Evolutionary conservation across 208 protist genomes (phyloP).

Genomic region (Tetramitus jugosus): DNA sequence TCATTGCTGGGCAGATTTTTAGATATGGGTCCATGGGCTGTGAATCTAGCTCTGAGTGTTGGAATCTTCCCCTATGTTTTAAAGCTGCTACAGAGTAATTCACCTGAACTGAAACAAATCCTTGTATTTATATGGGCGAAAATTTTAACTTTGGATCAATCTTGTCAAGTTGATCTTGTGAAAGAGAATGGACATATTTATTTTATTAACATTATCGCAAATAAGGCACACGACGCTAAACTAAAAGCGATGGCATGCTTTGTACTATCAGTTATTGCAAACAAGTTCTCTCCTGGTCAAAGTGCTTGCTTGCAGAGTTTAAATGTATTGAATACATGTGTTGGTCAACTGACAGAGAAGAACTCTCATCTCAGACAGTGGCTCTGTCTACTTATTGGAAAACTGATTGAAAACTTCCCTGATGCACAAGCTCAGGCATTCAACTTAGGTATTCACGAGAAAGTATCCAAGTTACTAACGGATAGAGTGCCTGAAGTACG

Average conservation of each 20-base stretch:
- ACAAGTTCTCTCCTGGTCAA: constrained; percentile 28
- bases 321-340: background rate
- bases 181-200: constrained; percentile 33
- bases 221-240: constrained; percentile 53
- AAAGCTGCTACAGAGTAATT: constrained; percentile 74
- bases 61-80: constrained; percentile 95
- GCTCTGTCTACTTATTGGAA: constrained; percentile 47
- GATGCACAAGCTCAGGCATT: constrained; percentile 31
- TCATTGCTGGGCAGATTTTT: constrained; percentile 88
- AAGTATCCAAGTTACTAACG: background rate
- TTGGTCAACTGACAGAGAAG: constrained; percentile 8
- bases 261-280: constrained; percentile 58
- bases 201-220: constrained; percentile 63
- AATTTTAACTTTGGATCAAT: constrained; percentile 64
- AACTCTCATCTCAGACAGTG: constrained; percentile 41
- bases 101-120: constrained; percentile 44
- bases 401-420: constrained; percentile 48
- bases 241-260: constrained; percentile 82
- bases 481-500: constrained; percentile 10
- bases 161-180: constrained; percentile 22
- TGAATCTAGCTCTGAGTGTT: constrained; percentile 82
- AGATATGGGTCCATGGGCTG: constrained; percentile 87
- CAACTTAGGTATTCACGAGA: background rate
- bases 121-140: constrained; percentile 70
- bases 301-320: background rate